These are phyloP conservation scores for Elongisporangium undulatum DNA, from an alignment of 352 stramenopile genomes.

Conservation along the genomic window DNA sequence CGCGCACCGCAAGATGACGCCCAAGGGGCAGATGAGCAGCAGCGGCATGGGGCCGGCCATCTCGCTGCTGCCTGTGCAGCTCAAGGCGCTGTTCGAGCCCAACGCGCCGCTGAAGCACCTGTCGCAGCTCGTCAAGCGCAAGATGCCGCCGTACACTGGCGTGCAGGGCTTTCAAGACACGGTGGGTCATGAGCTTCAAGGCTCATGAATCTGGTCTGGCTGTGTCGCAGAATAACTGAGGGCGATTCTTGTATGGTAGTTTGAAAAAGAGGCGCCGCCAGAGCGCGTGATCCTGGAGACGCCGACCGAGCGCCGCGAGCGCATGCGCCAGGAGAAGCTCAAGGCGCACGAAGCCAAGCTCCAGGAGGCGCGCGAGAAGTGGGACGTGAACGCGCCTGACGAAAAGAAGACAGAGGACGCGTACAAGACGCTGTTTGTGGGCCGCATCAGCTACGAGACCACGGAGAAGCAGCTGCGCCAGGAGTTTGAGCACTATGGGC, in stretches of 20 bases:
- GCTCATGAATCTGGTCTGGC: not conserved
- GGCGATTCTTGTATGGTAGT: constrained; percentile 16
- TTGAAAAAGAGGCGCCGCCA: constrained; percentile 60
- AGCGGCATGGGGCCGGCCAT: constrained; percentile 85
- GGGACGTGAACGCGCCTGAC: constrained; percentile 61
- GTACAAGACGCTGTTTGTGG: constrained; percentile 99
- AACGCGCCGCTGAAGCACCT: constrained; percentile 68
- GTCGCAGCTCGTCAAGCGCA: constrained; percentile 76
- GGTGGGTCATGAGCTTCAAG: constrained; percentile 13
- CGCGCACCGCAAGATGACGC: constrained; percentile 84
- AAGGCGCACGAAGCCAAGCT: constrained; percentile 60
- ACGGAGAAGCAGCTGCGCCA: constrained; percentile 96
- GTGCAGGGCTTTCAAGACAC: constrained; percentile 32
- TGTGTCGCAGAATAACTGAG: not conserved
- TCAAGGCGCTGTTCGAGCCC: constrained; percentile 81
- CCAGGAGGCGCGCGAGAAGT: constrained; percentile 53
- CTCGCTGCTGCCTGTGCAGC: constrained; percentile 67
- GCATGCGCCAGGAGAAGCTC: constrained; percentile 53
- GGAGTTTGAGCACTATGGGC: constrained; percentile 95
- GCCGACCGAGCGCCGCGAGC: constrained; percentile 69
- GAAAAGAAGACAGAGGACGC: constrained; percentile 82
- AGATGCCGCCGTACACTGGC: constrained; percentile 80
- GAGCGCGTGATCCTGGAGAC: constrained; percentile 62
- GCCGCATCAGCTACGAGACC: constrained; percentile 96
- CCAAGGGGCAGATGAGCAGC: constrained; percentile 86